Conservation (phyloP, 1,284 basidiomycete species). For the Leccinum proliferum region DNA sequence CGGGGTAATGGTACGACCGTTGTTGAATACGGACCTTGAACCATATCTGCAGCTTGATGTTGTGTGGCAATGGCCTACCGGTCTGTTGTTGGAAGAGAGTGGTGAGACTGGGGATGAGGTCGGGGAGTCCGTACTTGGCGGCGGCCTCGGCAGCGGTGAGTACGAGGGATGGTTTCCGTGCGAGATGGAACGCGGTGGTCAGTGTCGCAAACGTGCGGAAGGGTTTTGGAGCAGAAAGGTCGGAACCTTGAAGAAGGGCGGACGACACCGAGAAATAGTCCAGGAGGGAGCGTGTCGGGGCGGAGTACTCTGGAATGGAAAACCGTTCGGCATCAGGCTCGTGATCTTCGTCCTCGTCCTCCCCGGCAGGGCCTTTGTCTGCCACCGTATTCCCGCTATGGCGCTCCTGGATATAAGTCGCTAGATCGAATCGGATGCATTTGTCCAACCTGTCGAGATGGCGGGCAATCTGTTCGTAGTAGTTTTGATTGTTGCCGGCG, state of each 20-base stretch:
- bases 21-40: conserved; percentile 1
- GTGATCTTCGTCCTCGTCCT: background rate
- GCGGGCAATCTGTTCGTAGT: background rate
- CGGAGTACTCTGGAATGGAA: background rate
- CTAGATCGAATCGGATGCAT: conserved; percentile 3
- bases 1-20: background rate
- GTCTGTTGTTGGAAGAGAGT: background rate
- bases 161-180: background rate
- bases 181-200: conserved; percentile 7
- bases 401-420: background rate
- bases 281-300: background rate
- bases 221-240: background rate
- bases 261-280: conserved; percentile 3
- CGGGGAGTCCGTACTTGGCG: background rate
- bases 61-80: background rate
- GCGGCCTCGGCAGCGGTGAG: background rate
- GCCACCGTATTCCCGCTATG: background rate
- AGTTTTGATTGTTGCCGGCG: conserved; percentile 5
- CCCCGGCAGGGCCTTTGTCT: background rate
- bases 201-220: conserved; percentile 2
- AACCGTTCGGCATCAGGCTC: background rate
- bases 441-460: conserved; percentile 6
- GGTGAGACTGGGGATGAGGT: conserved; percentile 2
- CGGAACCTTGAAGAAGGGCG: background rate
- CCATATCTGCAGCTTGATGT: conserved; percentile 4